Percentiles rank a stretch among this genome's conserved stretches.
Conservation (phyloP, 2,329 filamentous ascomycete genomes). For the Shiraia bambusicola region DNA sequence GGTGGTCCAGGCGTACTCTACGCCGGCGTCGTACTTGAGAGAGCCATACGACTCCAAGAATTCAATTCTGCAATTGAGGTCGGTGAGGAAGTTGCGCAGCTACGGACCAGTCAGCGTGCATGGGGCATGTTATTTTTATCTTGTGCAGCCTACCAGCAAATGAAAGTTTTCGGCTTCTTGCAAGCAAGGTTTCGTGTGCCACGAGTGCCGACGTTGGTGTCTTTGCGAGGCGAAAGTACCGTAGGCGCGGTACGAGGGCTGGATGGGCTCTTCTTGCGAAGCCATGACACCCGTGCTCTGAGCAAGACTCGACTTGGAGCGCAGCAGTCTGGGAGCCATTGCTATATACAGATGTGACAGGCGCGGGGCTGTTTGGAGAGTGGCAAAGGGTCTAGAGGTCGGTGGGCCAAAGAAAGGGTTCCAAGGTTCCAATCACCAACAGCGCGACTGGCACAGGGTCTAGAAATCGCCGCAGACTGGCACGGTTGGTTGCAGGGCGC, state of each 20-base stretch:
- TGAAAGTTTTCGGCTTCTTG: constrained; percentile 53
- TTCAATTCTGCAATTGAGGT: constrained; percentile 83
- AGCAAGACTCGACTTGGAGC: constrained; percentile 21
- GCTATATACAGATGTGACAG: constrained; percentile 20
- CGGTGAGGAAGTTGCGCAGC: constrained; percentile 79
- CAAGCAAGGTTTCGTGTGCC: constrained; percentile 48
- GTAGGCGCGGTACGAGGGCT: constrained; percentile 39
- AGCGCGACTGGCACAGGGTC: constrained; percentile 14
- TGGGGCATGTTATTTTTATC: neutral
- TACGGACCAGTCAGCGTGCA: constrained; percentile 37
- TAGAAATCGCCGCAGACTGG: constrained; percentile 7
- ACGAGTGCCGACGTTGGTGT: constrained; percentile 49
- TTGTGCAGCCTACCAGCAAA: constrained; percentile 36
- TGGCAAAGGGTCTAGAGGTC: constrained; percentile 13
- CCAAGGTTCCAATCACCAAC: constrained; percentile 9
- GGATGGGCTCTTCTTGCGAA: constrained; percentile 48
- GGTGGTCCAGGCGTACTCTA: constrained; percentile 81
- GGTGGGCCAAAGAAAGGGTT: constrained; percentile 2
- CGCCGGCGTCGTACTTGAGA: constrained; percentile 76
- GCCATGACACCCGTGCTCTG: constrained; percentile 39
- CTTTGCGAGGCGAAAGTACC: constrained; percentile 38
- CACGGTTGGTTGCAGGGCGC: constrained; percentile 25
- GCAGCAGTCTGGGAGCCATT: constrained; percentile 24
- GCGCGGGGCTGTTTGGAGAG: constrained; percentile 22
- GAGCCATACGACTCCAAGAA: constrained; percentile 87